Evolutionary conservation across 192 early-diverging fungal species (phyloP), one percentile per base, ranked within the genome.

Genomic region (Chytriomyces confervae): DNA sequence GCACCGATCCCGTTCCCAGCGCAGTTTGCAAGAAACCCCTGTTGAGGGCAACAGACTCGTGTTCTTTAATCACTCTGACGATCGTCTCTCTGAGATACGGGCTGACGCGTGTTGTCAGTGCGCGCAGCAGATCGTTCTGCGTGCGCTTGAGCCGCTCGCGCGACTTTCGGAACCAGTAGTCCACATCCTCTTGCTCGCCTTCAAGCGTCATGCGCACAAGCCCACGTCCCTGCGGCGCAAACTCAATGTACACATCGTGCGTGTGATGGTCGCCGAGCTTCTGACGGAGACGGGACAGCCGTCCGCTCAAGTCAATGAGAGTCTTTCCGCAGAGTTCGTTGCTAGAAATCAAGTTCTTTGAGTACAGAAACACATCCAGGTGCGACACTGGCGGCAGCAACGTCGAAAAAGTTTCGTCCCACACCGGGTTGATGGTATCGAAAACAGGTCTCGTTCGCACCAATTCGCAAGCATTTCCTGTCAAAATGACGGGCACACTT

Each of bases 221-320:
- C 36, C 89, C 83, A 23, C 88, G 80, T 16, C 88, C 88, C 61
- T 89, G 88, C 27, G 88, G 88, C 65, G 87, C 88, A 68, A 89
- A 62, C 61, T 89, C 85, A 36, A 89, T 84, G 65, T 84, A 89
- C 23, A 89, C 80, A 72, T 89, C 88, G 72, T 89, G 88, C 6
- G 88, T 88, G 62, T 85, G 87, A 61, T 89, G 84, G 76, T 89
- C 88, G 23, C 57, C 73, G 13, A 88, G 70, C 47, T 83, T 86
- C 5, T 78, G 53, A 6, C 82, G 66, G 16, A 88, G 73, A 24
- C 83, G 76, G 16, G 84, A 87, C 5, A 84, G 80, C 7, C 86
- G 84, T 11, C 62, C 62, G 11, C 66, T 71, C 11, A 89, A 74
- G 69, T 86, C 83, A 47, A 89, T 79, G 36, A 81, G 72, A 48